Evolutionary conservation across 352 stramenopile genomes (phyloP).

Genomic region (Phytophthora fragariaefolia): DNA sequence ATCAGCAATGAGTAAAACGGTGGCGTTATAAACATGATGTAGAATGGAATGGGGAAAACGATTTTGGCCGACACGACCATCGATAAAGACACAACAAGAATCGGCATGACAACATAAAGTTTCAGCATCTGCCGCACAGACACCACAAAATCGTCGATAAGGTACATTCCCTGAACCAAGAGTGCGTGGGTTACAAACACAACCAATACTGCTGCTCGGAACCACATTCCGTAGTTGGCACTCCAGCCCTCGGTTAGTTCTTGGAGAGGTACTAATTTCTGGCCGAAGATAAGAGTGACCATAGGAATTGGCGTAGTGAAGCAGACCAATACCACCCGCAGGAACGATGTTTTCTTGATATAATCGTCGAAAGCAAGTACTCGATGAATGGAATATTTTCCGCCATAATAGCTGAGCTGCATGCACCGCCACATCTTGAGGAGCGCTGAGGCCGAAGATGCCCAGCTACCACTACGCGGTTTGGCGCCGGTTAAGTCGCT

Average conservation of each 20-base stretch:
- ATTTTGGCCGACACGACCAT: not conserved
- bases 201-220: conserved; percentile 10
- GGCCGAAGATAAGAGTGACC: not conserved
- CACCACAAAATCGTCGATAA: conserved; percentile 12
- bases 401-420: conserved; percentile 24
- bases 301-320: conserved; percentile 13
- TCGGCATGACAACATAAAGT: conserved; percentile 3
- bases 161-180: conserved; percentile 1
- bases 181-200: conserved; percentile 6
- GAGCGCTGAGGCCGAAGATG: not conserved
- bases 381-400: conserved; percentile 22
- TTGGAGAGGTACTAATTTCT: conserved; percentile 17
- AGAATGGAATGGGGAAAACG: conserved; percentile 16
- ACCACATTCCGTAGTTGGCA: conserved; percentile 23
- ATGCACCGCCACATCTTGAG: not conserved
- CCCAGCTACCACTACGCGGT: not conserved
- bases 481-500: not conserved
- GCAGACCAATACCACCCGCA: conserved; percentile 9
- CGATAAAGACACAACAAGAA: not conserved
- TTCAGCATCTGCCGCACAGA: not conserved
- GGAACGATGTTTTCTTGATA: not conserved
- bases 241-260: conserved; percentile 5
- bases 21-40: conserved; percentile 1
- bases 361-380: conserved; percentile 17
- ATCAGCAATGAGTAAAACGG: conserved; percentile 13